phyloP scores from a whole-genome alignment of 371 early-diverging fungal genomes.

The Spraguea lophii region DNA sequence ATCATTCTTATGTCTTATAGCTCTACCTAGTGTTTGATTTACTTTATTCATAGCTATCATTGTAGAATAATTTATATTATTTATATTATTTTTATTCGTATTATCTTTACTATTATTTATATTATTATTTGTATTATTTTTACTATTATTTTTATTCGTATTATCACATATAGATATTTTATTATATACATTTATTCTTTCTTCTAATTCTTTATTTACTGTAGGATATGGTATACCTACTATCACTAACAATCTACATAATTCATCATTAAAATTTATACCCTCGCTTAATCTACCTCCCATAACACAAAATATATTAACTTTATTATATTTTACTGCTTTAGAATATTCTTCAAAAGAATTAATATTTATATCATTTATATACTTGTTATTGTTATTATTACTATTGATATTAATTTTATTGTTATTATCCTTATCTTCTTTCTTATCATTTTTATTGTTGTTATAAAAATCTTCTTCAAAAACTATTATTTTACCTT shows the following conservation, averaged over 20 bases:
- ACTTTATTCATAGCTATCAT: conserved; percentile 59
- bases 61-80: conserved; percentile 13
- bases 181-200: conserved; percentile 25
- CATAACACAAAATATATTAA: conserved; percentile 70
- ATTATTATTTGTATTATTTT: conserved; percentile 52
- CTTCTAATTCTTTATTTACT: conserved; percentile 53
- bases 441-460: neutral
- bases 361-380: neutral
- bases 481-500: conserved; percentile 2
- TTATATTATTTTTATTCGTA: too few species aligned
- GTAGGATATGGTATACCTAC: conserved; percentile 68
- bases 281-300: conserved; percentile 90
- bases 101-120: too few species aligned
- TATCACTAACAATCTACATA: conserved; percentile 52
- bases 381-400: neutral
- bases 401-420: neutral
- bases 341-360: conserved; percentile 12
- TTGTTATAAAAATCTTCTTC: neutral
- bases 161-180: too few species aligned
- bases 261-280: conserved; percentile 55
- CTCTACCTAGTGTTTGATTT: conserved; percentile 71
- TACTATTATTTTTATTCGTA: conserved; percentile 54
- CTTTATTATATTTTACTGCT: conserved; percentile 27
- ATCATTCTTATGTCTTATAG: conserved; percentile 64
- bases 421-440: neutral